A percentile compares a stretch with the other conserved stretches of the same genome.
Conservation (phyloP, 2,329 filamentous ascomycete genomes). For the Fusarium mexicanum region DNA sequence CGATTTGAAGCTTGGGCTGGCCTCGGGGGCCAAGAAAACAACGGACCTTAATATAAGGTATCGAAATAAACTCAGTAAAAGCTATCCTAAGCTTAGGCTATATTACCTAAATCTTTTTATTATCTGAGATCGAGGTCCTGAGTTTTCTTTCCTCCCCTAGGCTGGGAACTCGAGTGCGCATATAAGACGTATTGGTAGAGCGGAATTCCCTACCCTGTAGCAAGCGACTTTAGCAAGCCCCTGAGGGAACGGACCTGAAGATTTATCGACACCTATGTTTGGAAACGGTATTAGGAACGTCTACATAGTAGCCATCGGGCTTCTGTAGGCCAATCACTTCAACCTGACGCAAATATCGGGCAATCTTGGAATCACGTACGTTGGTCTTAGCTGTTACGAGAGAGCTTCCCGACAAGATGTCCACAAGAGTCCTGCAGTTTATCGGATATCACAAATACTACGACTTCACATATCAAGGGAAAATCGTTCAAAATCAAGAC, state of each 20-base stretch:
- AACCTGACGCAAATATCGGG: not conserved
- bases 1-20: not conserved
- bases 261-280: not conserved
- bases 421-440: not conserved
- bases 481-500: conserved; percentile 17
- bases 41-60: too few species aligned
- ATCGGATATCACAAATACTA: not conserved
- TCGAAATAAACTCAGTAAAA: too few species aligned
- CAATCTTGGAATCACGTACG: not conserved
- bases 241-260: not conserved
- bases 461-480: not conserved
- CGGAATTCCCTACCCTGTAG: not conserved
- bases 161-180: not conserved
- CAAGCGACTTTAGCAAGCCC: not conserved
- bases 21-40: too few species aligned
- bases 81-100: too few species aligned
- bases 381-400: not conserved
- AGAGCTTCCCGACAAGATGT: not conserved
- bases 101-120: too few species aligned
- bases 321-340: not conserved
- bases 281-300: not conserved
- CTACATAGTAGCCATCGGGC: not conserved
- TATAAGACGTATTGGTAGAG: not conserved
- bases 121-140: too few species aligned
- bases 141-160: too few species aligned